Percentiles rank a stretch among this genome's conserved stretches.
These are phyloP conservation scores for Alloteropsis angusta DNA, from an alignment of 202 grass and related monocot species.

Conservation along the genomic window DNA sequence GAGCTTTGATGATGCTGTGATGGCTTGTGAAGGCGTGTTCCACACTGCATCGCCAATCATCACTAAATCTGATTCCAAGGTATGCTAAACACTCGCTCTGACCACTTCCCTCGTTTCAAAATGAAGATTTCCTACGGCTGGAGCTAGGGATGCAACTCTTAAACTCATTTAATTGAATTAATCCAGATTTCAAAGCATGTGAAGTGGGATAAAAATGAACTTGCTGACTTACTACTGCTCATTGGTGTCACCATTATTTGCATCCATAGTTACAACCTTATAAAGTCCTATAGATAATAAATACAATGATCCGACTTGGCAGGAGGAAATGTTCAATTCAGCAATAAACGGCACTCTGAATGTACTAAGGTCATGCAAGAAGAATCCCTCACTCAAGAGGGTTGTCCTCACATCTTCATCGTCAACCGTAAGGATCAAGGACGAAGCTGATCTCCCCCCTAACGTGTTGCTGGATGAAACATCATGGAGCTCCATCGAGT, in stretches of 20 bases:
- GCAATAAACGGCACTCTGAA: constrained; percentile 72
- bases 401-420: constrained; percentile 84
- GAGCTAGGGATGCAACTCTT: not conserved
- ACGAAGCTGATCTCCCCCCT: constrained; percentile 38
- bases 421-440: constrained; percentile 56
- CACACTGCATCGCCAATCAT: constrained; percentile 73
- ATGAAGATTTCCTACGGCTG: not conserved
- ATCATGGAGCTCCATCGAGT: constrained; percentile 69
- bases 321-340: constrained; percentile 34
- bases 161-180: not conserved
- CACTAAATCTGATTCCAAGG: constrained; percentile 55
- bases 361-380: constrained; percentile 65
- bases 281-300: not conserved
- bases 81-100: constrained; percentile 5
- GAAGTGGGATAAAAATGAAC: not conserved
- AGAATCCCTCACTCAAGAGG: constrained; percentile 55
- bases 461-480: constrained; percentile 56
- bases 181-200: not conserved
- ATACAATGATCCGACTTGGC: not conserved
- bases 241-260: not conserved
- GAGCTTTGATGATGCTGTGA: constrained; percentile 71
- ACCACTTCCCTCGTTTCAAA: not conserved
- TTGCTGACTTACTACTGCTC: not conserved
- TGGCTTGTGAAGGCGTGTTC: constrained; percentile 71
- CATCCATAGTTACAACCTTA: not conserved